Conservation (phyloP, 768 basidiomycete genomes). For the Suillus bovinus region DNA sequence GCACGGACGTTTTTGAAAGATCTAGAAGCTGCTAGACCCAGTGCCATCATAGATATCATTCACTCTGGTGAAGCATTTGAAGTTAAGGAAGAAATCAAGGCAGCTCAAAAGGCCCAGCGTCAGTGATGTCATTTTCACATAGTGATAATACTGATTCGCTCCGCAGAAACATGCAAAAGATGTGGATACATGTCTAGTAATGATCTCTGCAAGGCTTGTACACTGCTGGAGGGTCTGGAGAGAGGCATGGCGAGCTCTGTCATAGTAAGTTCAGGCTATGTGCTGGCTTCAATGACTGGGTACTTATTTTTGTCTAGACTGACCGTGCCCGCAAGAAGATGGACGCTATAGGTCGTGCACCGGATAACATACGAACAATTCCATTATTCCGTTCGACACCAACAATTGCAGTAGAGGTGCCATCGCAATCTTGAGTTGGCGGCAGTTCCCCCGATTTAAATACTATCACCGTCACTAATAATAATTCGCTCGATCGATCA, state of each 20-base stretch:
- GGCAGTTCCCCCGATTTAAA: not conserved
- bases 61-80: conserved; percentile 95
- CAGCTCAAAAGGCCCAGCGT: conserved; percentile 84
- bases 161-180: conserved; percentile 80
- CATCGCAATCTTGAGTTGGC: conserved; percentile 13
- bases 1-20: conserved; percentile 94
- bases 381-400: conserved; percentile 61
- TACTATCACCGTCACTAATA: not conserved
- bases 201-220: conserved; percentile 94
- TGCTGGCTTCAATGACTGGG: not conserved
- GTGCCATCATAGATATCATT: conserved; percentile 96
- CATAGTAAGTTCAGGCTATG: conserved; percentile 47
- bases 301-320: conserved; percentile 44
- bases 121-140: conserved; percentile 31
- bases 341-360: conserved; percentile 56
- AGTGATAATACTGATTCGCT: conserved; percentile 12
- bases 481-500: not conserved
- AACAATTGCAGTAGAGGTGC: conserved; percentile 41
- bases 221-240: conserved; percentile 86
- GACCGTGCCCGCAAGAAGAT: conserved; percentile 67
- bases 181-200: conserved; percentile 98
- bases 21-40: conserved; percentile 90
- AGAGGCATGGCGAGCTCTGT: conserved; percentile 69
- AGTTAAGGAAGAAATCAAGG: conserved; percentile 81
- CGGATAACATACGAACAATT: conserved; percentile 74